Evolutionary conservation across 768 basidiomycete species (phyloP), one percentile per base, ranked within the genome.

Genomic region (Crassisporium funariophilum): DNA sequence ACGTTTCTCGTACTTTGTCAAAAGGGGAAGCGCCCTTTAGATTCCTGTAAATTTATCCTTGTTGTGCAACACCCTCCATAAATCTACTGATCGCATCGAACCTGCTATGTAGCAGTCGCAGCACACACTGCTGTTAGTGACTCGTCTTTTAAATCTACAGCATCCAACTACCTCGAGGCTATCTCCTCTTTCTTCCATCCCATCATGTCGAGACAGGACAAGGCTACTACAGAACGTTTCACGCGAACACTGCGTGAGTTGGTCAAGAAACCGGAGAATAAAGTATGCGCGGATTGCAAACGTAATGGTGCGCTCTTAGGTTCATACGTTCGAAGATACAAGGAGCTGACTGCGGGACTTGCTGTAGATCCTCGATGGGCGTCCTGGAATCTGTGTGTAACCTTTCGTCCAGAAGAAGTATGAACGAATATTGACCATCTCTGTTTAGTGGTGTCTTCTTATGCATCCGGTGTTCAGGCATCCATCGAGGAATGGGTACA

Each of bases 401-500:
- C 17, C 19, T 25, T 36, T 49, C 11, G 4, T 13, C 48, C 9
- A n/a, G n/a, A n/a, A n/a, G n/a, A n/a, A n/a, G n/a, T 29, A 41
- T 5, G 13, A 25, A 22, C 45, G 43, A 13, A 12, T 17, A 17
- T 48, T 54, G n/a, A 59, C 40, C 4, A 2, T 7, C 25, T 39
- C 46, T 16, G n/a, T n/a, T n/a, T 52, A 94, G 91, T 20, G 95
- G 95, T 17, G 87, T 93, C 2, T 97, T 93, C 63, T 75, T 98
- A 29, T 99, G 95, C 64, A 97, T 99, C 54, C 83, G 95, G 48
- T 99, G 95, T 69, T 98, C 95, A 11, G 95, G 95, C 21, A 90
- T 98, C 47, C 95, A 99, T 68, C 86, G 95, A 34, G 88, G 91
- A 31, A 94, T 99, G 92, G 95, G 95, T 49, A 98, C 95, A 0